Conservation (phyloP, 2,329 filamentous ascomycete genomes). For the Talaromyces sp. region DNA sequence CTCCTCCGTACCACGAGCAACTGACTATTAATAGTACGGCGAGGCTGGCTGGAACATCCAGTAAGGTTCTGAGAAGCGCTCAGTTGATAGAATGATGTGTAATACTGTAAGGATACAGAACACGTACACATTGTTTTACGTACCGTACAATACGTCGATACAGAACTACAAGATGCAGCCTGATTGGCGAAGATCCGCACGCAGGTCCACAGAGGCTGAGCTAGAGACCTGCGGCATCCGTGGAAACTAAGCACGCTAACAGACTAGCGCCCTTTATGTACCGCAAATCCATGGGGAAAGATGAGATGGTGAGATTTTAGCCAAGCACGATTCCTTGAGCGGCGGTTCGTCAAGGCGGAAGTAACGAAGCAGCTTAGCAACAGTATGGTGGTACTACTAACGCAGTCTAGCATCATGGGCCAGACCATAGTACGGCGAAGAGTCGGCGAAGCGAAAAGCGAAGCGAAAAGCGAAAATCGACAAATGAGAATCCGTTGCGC, state of each 20-base stretch:
- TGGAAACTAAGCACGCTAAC: constrained; percentile 9
- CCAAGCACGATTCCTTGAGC: constrained; percentile 13
- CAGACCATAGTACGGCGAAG: not conserved
- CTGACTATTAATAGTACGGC: not conserved
- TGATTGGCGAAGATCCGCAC: constrained; percentile 3
- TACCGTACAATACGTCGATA: not conserved
- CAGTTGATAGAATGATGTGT: not conserved
- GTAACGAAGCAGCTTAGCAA: not conserved
- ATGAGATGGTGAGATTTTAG: not conserved
- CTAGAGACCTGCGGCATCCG: constrained; percentile 18
- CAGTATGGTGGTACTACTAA: not conserved
- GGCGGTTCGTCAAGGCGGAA: constrained; percentile 10
- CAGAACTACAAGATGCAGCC: not conserved
- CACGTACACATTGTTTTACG: not conserved
- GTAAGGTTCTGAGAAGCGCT: not conserved
- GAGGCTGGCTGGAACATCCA: constrained; percentile 5
- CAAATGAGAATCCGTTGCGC: not conserved
- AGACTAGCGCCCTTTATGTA: constrained; percentile 15
- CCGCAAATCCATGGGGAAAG: constrained; percentile 15
- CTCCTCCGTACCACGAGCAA: not conserved
- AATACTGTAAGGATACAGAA: not conserved
- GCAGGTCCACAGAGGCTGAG: constrained; percentile 8
- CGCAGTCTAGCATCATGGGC: not conserved
- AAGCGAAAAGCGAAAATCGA: not conserved
- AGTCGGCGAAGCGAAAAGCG: not conserved